Percentiles rank a stretch among this genome's conserved stretches.
These are phyloP conservation scores for Pseudonitzschia delicatissima DNA, from an alignment of 108 stramenopile genomes.

Conservation along the genomic window DNA sequence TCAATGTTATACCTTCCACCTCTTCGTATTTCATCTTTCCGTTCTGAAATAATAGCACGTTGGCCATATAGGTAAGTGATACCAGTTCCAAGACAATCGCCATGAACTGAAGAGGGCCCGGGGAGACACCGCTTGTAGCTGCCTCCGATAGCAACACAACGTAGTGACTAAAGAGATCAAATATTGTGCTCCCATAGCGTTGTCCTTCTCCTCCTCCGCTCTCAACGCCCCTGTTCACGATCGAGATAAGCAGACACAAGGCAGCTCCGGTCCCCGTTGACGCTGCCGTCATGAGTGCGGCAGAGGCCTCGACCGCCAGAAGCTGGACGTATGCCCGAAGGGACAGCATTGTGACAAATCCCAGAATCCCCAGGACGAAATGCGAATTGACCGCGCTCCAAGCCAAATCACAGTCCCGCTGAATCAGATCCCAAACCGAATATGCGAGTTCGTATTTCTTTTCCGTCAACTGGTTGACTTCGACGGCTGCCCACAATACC, in stretches of 20 bases:
- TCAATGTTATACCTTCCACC: background rate
- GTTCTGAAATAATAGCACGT: background rate
- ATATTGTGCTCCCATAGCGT: slow-evolving; percentile 31
- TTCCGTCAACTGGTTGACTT: slow-evolving; percentile 39
- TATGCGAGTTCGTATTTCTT: slow-evolving; percentile 10
- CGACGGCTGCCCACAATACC: slow-evolving; percentile 36
- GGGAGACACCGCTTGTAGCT: background rate
- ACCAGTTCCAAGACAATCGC: background rate
- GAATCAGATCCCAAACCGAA: slow-evolving; percentile 42
- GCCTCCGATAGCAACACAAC: background rate
- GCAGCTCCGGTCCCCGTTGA: slow-evolving; percentile 25
- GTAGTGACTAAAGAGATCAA: slow-evolving; percentile 27
- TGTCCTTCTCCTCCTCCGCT: slow-evolving; percentile 21
- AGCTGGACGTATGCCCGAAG: slow-evolving; percentile 32
- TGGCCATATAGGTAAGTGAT: background rate
- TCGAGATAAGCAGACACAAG: slow-evolving; percentile 31
- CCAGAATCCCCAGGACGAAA: slow-evolving; percentile 41
- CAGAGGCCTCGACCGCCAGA: slow-evolving; percentile 22
- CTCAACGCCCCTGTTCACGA: slow-evolving; percentile 46
- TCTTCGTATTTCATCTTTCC: background rate
- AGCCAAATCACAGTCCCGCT: slow-evolving; percentile 37
- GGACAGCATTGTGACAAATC: slow-evolving; percentile 22
- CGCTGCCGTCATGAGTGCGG: slow-evolving; percentile 21
- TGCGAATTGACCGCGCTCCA: slow-evolving; percentile 46
- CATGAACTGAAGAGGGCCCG: slow-evolving; percentile 1